phyloP scores from a whole-genome alignment of 78 protist genomes.

The Pigoraptor vietnamica region DNA sequence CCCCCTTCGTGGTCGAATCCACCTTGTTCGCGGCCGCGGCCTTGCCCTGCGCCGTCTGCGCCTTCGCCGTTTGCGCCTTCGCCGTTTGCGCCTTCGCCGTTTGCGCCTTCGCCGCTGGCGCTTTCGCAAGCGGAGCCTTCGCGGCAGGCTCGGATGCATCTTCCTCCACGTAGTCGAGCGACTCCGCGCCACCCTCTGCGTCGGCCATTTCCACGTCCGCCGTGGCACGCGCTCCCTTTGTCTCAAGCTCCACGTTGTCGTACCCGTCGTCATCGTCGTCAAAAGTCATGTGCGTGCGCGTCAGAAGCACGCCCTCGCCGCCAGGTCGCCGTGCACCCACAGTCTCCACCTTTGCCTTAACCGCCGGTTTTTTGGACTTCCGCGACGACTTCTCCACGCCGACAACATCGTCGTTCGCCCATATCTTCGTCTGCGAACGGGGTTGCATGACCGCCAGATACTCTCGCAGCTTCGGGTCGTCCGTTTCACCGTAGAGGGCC shows the following conservation, averaged over 20 bases:
- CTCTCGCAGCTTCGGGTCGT: slow-evolving; percentile 26
- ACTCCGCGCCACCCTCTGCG: no score
- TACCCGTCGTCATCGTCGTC: not conserved
- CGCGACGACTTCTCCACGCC: not conserved
- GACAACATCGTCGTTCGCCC: slow-evolving; percentile 29
- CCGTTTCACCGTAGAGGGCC: not conserved
- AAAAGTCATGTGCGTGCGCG: not conserved
- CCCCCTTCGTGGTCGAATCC: not conserved
- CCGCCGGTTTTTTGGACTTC: not conserved
- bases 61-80: not conserved
- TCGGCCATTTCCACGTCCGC: not conserved
- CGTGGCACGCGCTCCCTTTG: not conserved
- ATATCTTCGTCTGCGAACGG: not conserved
- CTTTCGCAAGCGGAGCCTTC: no score
- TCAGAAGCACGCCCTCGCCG: not conserved
- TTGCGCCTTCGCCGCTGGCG: not conserved
- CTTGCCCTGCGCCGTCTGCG: not conserved
- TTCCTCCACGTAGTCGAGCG: no score
- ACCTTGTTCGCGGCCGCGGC: not conserved
- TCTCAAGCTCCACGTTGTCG: not conserved
- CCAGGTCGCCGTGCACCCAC: slow-evolving; percentile 8
- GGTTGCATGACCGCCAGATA: slow-evolving; percentile 15
- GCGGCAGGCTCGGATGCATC: no score
- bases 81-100: not conserved
- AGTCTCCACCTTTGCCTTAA: not conserved